Evolutionary conservation across 495 filamentous ascomycete species (phyloP).

Genomic region (Amniculicola lignicola): DNA sequence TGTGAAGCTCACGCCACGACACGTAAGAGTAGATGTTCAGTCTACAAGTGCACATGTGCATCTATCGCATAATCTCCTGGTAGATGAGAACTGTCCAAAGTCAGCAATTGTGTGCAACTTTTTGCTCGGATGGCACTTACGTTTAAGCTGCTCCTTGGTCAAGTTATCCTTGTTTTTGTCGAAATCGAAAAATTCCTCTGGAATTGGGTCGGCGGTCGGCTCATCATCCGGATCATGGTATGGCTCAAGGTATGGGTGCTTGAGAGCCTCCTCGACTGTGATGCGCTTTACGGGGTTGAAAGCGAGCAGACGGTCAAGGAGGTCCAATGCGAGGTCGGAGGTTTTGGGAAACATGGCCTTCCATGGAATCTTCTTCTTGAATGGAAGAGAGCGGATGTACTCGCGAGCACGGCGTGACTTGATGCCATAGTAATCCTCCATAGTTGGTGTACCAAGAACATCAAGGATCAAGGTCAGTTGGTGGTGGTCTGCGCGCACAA

Average conservation of each 20-base stretch:
- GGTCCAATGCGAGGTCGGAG: slow-evolving; percentile 85
- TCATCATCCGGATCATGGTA: slow-evolving; percentile 99
- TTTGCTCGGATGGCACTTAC: slow-evolving; percentile 51
- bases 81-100: slow-evolving; percentile 72
- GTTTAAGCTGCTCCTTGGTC: slow-evolving; percentile 96
- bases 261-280: slow-evolving; percentile 92
- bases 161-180: slow-evolving; percentile 99
- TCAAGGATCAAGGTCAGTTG: slow-evolving; percentile 97
- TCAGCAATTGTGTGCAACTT: slow-evolving; percentile 27
- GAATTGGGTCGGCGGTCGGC: slow-evolving; percentile 92
- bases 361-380: slow-evolving; percentile 99
- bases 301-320: slow-evolving; percentile 90
- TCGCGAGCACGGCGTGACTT: slow-evolving; percentile 96
- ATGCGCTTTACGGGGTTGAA: slow-evolving; percentile 99
- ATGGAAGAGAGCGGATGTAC: slow-evolving; percentile 98
- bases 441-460: slow-evolving; percentile 96
- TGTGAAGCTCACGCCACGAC: slow-evolving; percentile 1
- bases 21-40: no score
- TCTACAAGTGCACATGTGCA: no score
- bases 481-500: slow-evolving; percentile 72
- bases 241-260: slow-evolving; percentile 96
- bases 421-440: slow-evolving; percentile 99
- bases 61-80: slow-evolving; percentile 98
- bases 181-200: slow-evolving; percentile 99
- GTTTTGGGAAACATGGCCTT: slow-evolving; percentile 96